Evolutionary conservation across 208 protist genomes (phyloP).

Genomic region (Leishmania tropica): DNA sequence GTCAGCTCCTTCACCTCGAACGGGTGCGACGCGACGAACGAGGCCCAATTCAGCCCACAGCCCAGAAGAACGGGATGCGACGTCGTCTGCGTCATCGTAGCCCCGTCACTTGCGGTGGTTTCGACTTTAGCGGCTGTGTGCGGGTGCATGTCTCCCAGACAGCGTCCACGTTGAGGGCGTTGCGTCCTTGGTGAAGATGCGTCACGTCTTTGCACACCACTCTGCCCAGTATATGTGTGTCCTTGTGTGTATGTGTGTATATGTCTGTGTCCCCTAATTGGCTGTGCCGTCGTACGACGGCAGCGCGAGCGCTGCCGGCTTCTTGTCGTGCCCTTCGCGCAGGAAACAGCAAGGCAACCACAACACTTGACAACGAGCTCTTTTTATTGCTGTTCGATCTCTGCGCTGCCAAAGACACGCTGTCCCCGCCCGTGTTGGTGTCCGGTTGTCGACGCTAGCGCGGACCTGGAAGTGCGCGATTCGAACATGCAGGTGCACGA

Average conservation of each 20-base stretch:
- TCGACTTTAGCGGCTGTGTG: background rate
- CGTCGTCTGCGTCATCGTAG: background rate
- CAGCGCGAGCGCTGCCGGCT: background rate
- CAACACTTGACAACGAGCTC: background rate
- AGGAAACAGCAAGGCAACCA: background rate
- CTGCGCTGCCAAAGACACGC: background rate
- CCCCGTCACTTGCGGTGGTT: too few relatives aligned
- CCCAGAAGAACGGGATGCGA: background rate
- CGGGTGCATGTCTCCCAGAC: background rate
- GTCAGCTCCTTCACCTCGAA: slow-evolving; percentile 5
- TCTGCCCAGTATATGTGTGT: background rate
- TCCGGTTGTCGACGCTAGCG: background rate
- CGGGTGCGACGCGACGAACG: slow-evolving; percentile 5
- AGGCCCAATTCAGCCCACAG: slow-evolving; percentile 25
- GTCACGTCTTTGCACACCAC: background rate
- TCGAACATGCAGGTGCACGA: background rate
- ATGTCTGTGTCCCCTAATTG: too few relatives aligned
- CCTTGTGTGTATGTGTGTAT: background rate
- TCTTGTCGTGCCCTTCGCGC: background rate
- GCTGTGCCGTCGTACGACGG: background rate
- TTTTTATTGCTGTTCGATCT: background rate
- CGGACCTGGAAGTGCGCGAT: background rate
- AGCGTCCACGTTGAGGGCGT: background rate
- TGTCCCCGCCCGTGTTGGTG: background rate
- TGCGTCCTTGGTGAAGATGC: background rate